Percentiles rank a stretch among this genome's conserved stretches.
Conservation (phyloP, 306 rosid species). For the Pterocarpus santalinus region DNA sequence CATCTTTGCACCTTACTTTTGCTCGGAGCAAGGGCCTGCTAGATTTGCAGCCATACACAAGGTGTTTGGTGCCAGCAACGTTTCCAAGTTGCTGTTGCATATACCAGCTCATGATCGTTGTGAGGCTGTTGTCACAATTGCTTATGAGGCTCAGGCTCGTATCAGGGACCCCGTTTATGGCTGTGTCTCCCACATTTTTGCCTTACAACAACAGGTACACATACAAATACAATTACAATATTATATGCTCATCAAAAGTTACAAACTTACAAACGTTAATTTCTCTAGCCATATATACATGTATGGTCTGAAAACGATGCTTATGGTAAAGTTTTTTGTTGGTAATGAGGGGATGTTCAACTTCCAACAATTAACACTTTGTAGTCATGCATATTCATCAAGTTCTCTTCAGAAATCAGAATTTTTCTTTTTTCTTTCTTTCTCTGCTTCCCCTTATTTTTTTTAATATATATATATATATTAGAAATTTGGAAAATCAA, state of each 20-base stretch:
- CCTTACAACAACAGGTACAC: conserved; percentile 91
- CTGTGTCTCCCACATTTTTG: conserved; percentile 92
- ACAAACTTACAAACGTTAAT: too few species aligned
- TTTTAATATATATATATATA: conserved; percentile 3
- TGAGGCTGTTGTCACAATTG: conserved; percentile 93
- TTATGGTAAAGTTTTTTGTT: too few species aligned
- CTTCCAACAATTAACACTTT: background rate
- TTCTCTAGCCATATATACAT: too few species aligned
- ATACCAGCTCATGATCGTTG: conserved; percentile 88
- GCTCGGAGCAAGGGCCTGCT: conserved; percentile 89
- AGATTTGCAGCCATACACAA: conserved; percentile 97
- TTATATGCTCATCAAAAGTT: too few species aligned
- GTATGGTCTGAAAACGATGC: too few species aligned
- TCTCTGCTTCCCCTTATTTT: background rate
- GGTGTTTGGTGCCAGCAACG: conserved; percentile 97
- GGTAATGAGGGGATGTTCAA: background rate
- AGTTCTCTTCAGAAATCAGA: conserved; percentile 5
- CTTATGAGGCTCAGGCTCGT: conserved; percentile 97
- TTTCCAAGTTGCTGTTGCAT: conserved; percentile 78
- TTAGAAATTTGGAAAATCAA: conserved; percentile 43
- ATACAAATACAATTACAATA: background rate
- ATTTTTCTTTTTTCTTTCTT: background rate
- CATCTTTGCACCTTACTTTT: conserved; percentile 92
- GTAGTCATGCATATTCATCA: background rate
- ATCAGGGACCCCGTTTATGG: conserved; percentile 97